A percentile compares a stretch with the other conserved stretches of the same genome.
These are phyloP conservation scores for Dendrobium nobile DNA, from an alignment of 106 monocot species.

Conservation along the genomic window DNA sequence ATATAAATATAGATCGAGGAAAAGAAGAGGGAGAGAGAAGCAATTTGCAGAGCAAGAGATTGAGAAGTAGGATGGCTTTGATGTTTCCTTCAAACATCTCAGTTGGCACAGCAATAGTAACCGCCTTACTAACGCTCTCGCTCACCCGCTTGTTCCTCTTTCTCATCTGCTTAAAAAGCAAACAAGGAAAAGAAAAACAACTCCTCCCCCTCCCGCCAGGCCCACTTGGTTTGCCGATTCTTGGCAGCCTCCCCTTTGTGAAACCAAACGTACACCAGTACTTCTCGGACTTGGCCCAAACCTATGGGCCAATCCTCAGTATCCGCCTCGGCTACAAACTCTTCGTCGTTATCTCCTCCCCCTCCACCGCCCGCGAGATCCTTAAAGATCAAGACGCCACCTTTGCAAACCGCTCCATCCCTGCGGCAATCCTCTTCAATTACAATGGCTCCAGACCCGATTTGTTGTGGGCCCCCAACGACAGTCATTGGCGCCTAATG, in stretches of 20 bases:
- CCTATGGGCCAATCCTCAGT: conserved; percentile 44
- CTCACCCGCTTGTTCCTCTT: no score
- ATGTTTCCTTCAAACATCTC: no score
- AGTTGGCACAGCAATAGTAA: no score
- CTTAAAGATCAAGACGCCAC: conserved; percentile 32
- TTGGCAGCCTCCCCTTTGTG: conserved; percentile 48
- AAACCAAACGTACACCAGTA: conserved; percentile 39
- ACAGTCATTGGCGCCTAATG: not conserved
- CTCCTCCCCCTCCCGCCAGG: conserved; percentile 26
- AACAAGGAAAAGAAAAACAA: not conserved
- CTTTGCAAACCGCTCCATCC: conserved; percentile 1
- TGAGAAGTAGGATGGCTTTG: no score
- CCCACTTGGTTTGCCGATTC: conserved; percentile 37
- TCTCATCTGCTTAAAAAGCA: no score
- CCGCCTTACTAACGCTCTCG: no score
- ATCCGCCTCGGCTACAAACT: conserved; percentile 47
- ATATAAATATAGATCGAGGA: no score
- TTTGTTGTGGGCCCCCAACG: not conserved
- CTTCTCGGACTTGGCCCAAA: conserved; percentile 32
- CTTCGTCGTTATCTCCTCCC: conserved; percentile 37
- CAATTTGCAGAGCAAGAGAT: no score
- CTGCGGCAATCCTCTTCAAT: not conserved
- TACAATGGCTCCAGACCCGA: not conserved
- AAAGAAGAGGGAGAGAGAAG: no score
- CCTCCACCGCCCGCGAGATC: conserved; percentile 24